Conservation (phyloP, 345 rosid species). For the Anacardium occidentale region DNA sequence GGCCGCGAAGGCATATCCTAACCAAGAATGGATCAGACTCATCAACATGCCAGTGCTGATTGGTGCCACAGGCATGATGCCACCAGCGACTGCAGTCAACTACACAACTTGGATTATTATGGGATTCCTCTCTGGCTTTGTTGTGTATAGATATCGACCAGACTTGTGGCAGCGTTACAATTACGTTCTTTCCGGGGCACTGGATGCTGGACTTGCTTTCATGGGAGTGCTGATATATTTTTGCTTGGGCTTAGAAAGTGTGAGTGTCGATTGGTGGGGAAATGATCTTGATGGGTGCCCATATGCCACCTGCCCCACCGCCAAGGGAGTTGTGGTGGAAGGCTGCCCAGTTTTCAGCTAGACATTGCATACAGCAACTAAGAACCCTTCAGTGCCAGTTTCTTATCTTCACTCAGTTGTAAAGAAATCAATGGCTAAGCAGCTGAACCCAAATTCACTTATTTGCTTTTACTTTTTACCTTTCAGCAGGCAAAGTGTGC, state of each 20-base stretch:
- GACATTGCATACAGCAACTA: not conserved
- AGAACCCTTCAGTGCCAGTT: not conserved
- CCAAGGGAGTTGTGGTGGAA: constrained; percentile 52
- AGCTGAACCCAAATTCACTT: no score
- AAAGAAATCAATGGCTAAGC: no score
- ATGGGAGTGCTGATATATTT: constrained; percentile 88
- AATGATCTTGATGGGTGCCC: constrained; percentile 94
- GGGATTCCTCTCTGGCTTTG: constrained; percentile 86
- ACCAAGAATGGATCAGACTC: constrained; percentile 79
- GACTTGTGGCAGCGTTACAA: constrained; percentile 83
- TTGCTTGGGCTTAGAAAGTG: constrained; percentile 72
- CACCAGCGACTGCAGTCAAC: constrained; percentile 98
- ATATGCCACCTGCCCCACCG: constrained; percentile 84
- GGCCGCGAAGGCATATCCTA: constrained; percentile 72
- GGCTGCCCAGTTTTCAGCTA: constrained; percentile 79
- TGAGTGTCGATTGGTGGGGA: constrained; percentile 89
- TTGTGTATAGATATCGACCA: constrained; percentile 70
- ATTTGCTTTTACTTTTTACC: not conserved
- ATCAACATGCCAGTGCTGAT: constrained; percentile 89
- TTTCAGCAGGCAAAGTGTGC: not conserved
- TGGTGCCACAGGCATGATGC: constrained; percentile 84
- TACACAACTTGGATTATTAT: constrained; percentile 83
- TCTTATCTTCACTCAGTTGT: no score
- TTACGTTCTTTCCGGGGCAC: constrained; percentile 84
- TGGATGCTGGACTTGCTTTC: constrained; percentile 94